These are phyloP conservation scores for Blastobotrys aristatus DNA, from an alignment of 1,139 yeast species.

Conservation along the genomic window DNA sequence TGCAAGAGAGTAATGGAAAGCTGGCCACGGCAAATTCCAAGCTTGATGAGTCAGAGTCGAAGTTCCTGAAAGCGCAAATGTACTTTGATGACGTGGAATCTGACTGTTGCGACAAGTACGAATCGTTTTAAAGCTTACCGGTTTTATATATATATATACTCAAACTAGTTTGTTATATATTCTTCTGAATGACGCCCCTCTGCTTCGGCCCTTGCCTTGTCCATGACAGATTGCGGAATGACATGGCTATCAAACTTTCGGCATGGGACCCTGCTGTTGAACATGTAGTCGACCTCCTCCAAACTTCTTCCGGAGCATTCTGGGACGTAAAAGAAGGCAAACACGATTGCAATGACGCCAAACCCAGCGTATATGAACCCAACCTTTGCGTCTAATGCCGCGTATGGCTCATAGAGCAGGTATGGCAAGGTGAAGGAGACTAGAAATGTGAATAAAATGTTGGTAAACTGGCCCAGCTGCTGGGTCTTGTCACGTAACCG, in stretches of 20 bases:
- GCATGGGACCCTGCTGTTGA: slow-evolving; percentile 19
- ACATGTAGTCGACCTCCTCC: slow-evolving; percentile 45
- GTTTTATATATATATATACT: too few species aligned
- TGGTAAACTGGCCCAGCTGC: slow-evolving; percentile 10
- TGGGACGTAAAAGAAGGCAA: slow-evolving; percentile 43
- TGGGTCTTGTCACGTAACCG: slow-evolving; percentile 12
- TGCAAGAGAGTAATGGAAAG: too few species aligned
- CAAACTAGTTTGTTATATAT: too few species aligned
- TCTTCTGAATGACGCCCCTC: too few species aligned
- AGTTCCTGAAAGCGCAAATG: too few species aligned
- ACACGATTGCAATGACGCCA: slow-evolving; percentile 24
- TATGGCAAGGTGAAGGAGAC: slow-evolving; percentile 51
- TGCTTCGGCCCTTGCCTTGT: too few species aligned
- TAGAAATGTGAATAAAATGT: slow-evolving; percentile 52
- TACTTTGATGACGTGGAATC: too few species aligned
- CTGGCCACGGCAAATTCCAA: too few species aligned
- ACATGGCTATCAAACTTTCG: not conserved
- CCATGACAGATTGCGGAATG: too few species aligned
- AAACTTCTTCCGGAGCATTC: slow-evolving; percentile 39
- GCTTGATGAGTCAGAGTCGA: too few species aligned
- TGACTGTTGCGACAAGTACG: too few species aligned
- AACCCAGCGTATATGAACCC: slow-evolving; percentile 12
- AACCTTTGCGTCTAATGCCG: slow-evolving; percentile 22
- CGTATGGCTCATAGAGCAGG: slow-evolving; percentile 37
- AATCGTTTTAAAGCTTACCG: too few species aligned